Evolutionary conservation across 2,329 filamentous ascomycete genomes (phyloP).

Genomic region (Aspergillus latus): DNA sequence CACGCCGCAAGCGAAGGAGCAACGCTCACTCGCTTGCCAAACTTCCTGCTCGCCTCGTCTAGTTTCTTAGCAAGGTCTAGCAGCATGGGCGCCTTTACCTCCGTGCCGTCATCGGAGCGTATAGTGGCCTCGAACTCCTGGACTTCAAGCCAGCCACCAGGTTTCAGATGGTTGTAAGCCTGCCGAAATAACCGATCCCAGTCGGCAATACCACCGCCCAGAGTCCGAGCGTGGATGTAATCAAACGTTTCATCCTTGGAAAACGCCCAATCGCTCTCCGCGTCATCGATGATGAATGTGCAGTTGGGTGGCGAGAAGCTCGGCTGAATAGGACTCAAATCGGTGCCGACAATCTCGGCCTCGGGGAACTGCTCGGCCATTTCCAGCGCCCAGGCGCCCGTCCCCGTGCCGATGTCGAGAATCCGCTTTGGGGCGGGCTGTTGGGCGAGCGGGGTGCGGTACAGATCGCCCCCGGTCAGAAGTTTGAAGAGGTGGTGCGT

Average conservation of each 20-base stretch:
- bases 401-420: slow-evolving; percentile 37
- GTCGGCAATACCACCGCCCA: slow-evolving; percentile 40
- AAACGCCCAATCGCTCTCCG: slow-evolving; percentile 43
- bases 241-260: slow-evolving; percentile 40
- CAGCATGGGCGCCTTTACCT: slow-evolving; percentile 24
- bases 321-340: slow-evolving; percentile 38
- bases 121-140: slow-evolving; percentile 35
- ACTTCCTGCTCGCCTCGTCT: slow-evolving; percentile 30
- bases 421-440: slow-evolving; percentile 23
- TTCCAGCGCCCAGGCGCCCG: slow-evolving; percentile 43
- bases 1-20: slow-evolving; percentile 29
- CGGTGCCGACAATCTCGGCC: slow-evolving; percentile 39
- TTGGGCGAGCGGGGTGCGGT: slow-evolving; percentile 38
- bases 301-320: slow-evolving; percentile 51
- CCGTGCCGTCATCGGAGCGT: slow-evolving; percentile 35
- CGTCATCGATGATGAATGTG: slow-evolving; percentile 50
- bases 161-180: slow-evolving; percentile 34
- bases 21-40: slow-evolving; percentile 39
- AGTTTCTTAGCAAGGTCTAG: slow-evolving; percentile 33
- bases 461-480: slow-evolving; percentile 37
- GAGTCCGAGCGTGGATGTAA: slow-evolving; percentile 39
- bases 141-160: slow-evolving; percentile 39
- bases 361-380: slow-evolving; percentile 42
- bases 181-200: slow-evolving; percentile 33
- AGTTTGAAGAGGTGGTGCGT: slow-evolving; percentile 44